Base-by-base conservation (phyloP, 345 rosid genomes). In the Mallotus nudiflorus region DNA sequence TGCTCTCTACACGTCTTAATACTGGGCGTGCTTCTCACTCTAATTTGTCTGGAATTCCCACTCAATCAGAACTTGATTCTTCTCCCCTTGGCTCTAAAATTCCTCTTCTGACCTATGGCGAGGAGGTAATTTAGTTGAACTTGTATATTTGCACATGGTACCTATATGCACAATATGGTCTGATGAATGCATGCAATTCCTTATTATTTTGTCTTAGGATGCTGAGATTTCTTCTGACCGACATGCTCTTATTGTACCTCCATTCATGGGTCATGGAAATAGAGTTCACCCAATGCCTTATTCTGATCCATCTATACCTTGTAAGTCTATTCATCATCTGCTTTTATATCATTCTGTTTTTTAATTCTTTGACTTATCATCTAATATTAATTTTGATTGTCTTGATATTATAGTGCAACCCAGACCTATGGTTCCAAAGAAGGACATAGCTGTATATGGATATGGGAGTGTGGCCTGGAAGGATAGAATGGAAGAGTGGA, bases 381-480 rank as follows among this genome's bases (percentile, higher is more conserved):
- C 18, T 25, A 24, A 51, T 25, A 37, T 62, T 48, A 52, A 71
- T 52, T n/a, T 71, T 69, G 29, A 24, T 51, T 62, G n/a, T 70
- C 74, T 68, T 42, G 51, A 63, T 71, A 15, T 66, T 72, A 52
- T 82, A 91, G 98, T 82, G 81, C 95, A 86, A 68, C 87, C 98
- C 2, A 87, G 98, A 69, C 89, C 96, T 9, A 94, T 94, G 98
- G 96, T 87, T 74, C 97, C 97, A 51, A 83, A 91, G 80, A 89
- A 89, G 81, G 93, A 91, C 73, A 86, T 87, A 52, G 90, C 96
- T 4, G 88, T 86, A 5, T 94, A 91, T 80, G 97, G 97, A 28
- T 91, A 91, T 65, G 97, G 97, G 46, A 94, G 98, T 68, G 97
- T 93, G 42, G 98, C 98, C n/a, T 93, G 98, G 98, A 94, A 94